These are phyloP conservation scores for Puccinia polysora DNA, from an alignment of 1,284 basidiomycete genomes.

Conservation along the genomic window DNA sequence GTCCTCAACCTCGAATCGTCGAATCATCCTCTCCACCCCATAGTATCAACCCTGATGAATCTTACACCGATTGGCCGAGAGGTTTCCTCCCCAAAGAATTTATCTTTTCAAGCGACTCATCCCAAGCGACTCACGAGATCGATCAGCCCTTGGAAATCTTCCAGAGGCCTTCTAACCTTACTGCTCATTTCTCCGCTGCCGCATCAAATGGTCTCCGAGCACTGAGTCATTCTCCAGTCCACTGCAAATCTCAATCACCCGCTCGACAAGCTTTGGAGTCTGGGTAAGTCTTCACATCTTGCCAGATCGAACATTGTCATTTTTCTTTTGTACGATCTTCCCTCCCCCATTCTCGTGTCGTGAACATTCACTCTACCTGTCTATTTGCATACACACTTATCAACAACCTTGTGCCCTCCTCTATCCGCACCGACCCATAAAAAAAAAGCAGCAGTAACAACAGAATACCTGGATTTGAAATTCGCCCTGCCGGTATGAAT, in stretches of 20 bases:
- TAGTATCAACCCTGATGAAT: conserved; percentile 3
- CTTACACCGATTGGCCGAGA: conserved; percentile 1
- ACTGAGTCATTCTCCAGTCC: conserved; percentile 2
- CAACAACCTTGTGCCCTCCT: too few species aligned
- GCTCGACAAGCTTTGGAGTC: conserved; percentile 9
- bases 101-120: not conserved
- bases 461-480: not conserved
- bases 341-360: too few species aligned
- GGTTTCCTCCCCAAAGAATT: not conserved
- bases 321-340: not conserved
- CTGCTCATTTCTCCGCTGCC: not conserved
- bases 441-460: not conserved
- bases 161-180: not conserved
- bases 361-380: too few species aligned
- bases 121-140: not conserved
- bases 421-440: too few species aligned
- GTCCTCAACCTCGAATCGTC: conserved; percentile 21
- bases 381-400: too few species aligned
- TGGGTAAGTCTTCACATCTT: conserved; percentile 12
- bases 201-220: conserved; percentile 2
- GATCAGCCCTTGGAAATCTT: not conserved
- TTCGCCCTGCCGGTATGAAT: not conserved
- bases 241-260: conserved; percentile 7
- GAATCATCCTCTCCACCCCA: conserved; percentile 35
- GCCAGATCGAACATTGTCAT: not conserved